Conservation (phyloP, 352 stramenopile species). For the Globisporangium iwayamae region DNA sequence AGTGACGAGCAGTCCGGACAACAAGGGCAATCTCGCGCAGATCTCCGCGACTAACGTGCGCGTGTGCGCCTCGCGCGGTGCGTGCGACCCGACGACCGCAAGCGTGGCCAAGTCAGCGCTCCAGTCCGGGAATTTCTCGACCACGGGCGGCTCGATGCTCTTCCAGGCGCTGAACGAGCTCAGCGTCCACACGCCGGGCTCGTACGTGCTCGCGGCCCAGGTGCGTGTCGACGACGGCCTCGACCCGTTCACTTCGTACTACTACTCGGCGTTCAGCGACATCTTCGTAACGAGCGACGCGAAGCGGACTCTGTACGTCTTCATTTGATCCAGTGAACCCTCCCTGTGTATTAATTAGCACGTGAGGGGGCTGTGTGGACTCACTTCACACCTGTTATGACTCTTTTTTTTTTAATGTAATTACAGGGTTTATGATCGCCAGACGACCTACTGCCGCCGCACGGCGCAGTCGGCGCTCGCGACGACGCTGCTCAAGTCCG, state of each 20-base stretch:
- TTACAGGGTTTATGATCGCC: constrained; percentile 29
- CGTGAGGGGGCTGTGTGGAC: neutral
- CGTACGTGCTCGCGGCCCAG: constrained; percentile 45
- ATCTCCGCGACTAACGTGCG: constrained; percentile 47
- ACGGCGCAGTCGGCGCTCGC: constrained; percentile 34
- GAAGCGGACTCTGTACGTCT: constrained; percentile 11
- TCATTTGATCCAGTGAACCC: too few species aligned
- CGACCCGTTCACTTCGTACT: constrained; percentile 38
- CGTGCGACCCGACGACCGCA: constrained; percentile 33
- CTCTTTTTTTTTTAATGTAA: neutral
- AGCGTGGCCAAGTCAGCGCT: constrained; percentile 20
- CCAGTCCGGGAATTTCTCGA: constrained; percentile 47
- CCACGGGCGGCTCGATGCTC: constrained; percentile 20
- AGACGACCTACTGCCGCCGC: constrained; percentile 47
- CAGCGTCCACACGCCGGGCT: constrained; percentile 28
- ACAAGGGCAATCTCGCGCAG: constrained; percentile 28
- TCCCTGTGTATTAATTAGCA: neutral
- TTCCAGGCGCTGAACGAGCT: constrained; percentile 42
- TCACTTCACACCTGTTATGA: neutral
- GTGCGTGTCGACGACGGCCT: constrained; percentile 34
- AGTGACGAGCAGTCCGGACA: constrained; percentile 26
- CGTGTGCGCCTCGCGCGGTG: constrained; percentile 26
- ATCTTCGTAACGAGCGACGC: constrained; percentile 25
- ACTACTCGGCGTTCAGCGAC: constrained; percentile 45
- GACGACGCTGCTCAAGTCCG: constrained; percentile 17